Base-by-base conservation (phyloP, 1,284 basidiomycete genomes). In the Heliocybe sulcata region DNA sequence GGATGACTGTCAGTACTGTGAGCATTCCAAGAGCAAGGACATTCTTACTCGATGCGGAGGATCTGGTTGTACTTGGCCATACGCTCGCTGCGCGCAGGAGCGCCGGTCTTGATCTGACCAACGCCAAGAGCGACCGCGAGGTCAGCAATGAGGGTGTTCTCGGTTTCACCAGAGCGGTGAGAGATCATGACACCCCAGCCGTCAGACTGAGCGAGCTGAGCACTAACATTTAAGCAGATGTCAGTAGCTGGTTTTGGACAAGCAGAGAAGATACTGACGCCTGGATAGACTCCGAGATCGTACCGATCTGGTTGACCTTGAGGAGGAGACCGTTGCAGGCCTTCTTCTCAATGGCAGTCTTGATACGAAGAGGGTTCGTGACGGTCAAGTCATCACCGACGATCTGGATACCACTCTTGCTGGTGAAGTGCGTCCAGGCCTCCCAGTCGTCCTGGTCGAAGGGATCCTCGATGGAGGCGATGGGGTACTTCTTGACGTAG, bases 371-470 rank as follows among this genome's bases (percentile, higher is more conserved):
- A 47, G 94, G 94, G 86, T 99, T 99, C 69, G 97, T 99, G 65
- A 99, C 97, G 11, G 95, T 98, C 76, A 99, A 76, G 72, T 99
- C 96, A 69, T 99, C 96, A 67, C 95, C 95, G 66, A 98, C 95
- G 67, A 98, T 91, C 77, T 96, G 94, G 69, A 93, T 88, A 25
- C 79, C 78, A 65, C 82, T 80, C 60, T 83, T 72, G 66, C 77
- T 73, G 65, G 90, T 96, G 77, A 98, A 93, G 80, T 95, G 87
- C 48, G 85, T 78, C 97, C 97, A 99, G 48, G 94, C 93, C 72
- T 94, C 94, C 91, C 94, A 98, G 80, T 98, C 96, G 72, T 99
- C 97, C 81, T 99, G 95, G 77, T 99, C 95, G 77, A 99, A 99
- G 73, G 96, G 96, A 75, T 99, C 96, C 79, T 99, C 96, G 68